Evolutionary conservation across 805 yeast genomes (phyloP).

Genomic region (Wickerhamiella shivajii): DNA sequence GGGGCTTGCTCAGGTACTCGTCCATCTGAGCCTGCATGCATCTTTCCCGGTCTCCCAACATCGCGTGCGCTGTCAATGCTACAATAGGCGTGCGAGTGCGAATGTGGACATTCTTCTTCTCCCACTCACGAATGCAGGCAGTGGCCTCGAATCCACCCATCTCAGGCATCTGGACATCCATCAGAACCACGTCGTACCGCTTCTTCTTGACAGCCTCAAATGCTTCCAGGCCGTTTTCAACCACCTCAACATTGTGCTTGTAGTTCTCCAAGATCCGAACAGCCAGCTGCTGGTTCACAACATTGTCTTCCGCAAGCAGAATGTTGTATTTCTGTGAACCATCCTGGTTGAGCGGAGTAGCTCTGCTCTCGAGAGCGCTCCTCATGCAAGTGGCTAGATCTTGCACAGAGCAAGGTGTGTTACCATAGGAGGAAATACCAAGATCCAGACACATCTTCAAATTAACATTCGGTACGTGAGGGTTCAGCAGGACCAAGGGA

Average conservation of each 20-base stretch:
- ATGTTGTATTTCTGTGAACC: constrained; percentile 63
- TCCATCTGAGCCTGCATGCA: constrained; percentile 86
- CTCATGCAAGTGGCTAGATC: constrained; percentile 72
- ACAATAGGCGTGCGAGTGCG: constrained; percentile 73
- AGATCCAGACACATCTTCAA: constrained; percentile 72
- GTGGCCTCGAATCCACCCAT: constrained; percentile 95
- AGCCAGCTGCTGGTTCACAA: constrained; percentile 77
- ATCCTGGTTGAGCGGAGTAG: constrained; percentile 65
- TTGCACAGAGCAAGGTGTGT: constrained; percentile 69
- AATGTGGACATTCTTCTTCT: constrained; percentile 57
- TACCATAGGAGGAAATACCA: constrained; percentile 79
- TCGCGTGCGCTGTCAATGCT: constrained; percentile 85
- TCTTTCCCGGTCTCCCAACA: constrained; percentile 82
- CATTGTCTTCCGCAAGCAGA: constrained; percentile 72
- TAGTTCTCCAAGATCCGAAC: constrained; percentile 74
- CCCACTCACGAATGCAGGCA: constrained; percentile 77
- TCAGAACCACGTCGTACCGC: constrained; percentile 64
- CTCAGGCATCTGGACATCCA: constrained; percentile 94
- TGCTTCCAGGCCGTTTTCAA: constrained; percentile 75
- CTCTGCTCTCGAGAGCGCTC: constrained; percentile 73
- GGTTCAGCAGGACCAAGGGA: constrained; percentile 67
- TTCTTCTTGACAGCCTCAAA: constrained; percentile 55
- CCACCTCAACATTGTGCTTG: constrained; percentile 73
- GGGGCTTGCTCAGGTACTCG: constrained; percentile 76
- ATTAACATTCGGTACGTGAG: constrained; percentile 59